These are phyloP conservation scores for Thermoascus crustaceus DNA, from an alignment of 2,329 filamentous ascomycete genomes.

Conservation along the genomic window DNA sequence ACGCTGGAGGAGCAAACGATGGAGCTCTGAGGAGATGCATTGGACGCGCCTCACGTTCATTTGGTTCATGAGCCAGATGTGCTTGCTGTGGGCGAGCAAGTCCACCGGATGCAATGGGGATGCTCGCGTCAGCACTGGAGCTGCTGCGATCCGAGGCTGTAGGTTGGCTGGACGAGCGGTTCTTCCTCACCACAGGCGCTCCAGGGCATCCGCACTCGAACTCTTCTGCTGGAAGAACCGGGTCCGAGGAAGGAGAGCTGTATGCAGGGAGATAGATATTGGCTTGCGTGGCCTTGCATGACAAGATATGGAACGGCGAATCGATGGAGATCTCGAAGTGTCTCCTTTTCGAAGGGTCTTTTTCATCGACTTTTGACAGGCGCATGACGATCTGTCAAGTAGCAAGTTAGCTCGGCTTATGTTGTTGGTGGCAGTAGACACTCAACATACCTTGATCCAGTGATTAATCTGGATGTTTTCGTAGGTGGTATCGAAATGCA, in stretches of 20 bases:
- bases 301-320: constrained; percentile 86
- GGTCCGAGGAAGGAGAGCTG: constrained; percentile 47
- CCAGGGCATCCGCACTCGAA: constrained; percentile 61
- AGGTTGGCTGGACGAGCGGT: constrained; percentile 16
- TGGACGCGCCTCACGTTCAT: constrained; percentile 50
- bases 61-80: constrained; percentile 41
- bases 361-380: constrained; percentile 72
- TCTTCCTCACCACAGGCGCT: constrained; percentile 42
- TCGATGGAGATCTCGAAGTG: constrained; percentile 97
- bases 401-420: constrained; percentile 8
- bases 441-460: constrained; percentile 74
- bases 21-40: constrained; percentile 78
- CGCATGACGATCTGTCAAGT: constrained; percentile 72
- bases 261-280: constrained; percentile 84
- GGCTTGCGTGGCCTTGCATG: constrained; percentile 84
- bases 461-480: constrained; percentile 90
- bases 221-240: constrained; percentile 45
- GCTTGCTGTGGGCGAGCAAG: constrained; percentile 42
- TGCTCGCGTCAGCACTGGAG: constrained; percentile 21
- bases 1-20: constrained; percentile 80
- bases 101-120: constrained; percentile 31
- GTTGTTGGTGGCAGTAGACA: constrained; percentile 2
- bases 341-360: constrained; percentile 68
- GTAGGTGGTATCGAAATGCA: constrained; percentile 89
- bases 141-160: constrained; percentile 17